Evolutionary conservation across 441 rosid genomes (phyloP), one percentile per base, ranked within the genome.

Genomic region (Euphorbia schlechtendalii): DNA sequence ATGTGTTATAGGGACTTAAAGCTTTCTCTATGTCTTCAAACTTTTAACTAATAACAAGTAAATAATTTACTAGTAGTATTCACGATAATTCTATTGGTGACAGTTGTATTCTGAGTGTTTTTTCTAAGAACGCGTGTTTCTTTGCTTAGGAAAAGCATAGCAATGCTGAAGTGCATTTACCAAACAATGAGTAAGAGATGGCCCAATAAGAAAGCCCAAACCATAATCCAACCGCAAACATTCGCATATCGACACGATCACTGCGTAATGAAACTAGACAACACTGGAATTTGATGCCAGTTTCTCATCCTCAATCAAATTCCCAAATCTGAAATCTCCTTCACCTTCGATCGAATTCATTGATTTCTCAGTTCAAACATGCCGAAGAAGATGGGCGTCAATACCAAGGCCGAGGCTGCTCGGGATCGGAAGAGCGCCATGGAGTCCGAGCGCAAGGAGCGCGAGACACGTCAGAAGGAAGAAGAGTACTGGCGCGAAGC

Each of bases 341-440:
- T 38, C 10, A 8, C 56, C 56, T 11, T 11, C 18, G 0, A 28
- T 36, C 34, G 8, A 14, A 40, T 34, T 36, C 32, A 36, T 22
- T 15, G 18, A 27, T 30, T 34, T 8, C 10, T 0, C 13, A 40
- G 25, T 3, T 36, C 61, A 25, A 41, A n/a, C 30, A 90, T 90
- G 98, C 98, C 97, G 83, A 90, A 93, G 86, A 93, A 93, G 86
- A 83, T 86, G 95, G 98, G 97, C 21, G 81, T 90, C 59, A 90
- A 86, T 77, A 90, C 86, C 84, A 93, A 88, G 74, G 92, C 97
- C 46, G 97, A 93, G 88, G 97, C 67, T 51, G 96, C 99, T 32
- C 79, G 85, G 64, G 88, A 80, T 14, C 84, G 97, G n/a, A 84
- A 80, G 76, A 84, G 66, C 74, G 92, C 96, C 5, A 61, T 80